Evolutionary conservation across 345 rosid species (phyloP).

Genomic region (Eucalyptus rudis): DNA sequence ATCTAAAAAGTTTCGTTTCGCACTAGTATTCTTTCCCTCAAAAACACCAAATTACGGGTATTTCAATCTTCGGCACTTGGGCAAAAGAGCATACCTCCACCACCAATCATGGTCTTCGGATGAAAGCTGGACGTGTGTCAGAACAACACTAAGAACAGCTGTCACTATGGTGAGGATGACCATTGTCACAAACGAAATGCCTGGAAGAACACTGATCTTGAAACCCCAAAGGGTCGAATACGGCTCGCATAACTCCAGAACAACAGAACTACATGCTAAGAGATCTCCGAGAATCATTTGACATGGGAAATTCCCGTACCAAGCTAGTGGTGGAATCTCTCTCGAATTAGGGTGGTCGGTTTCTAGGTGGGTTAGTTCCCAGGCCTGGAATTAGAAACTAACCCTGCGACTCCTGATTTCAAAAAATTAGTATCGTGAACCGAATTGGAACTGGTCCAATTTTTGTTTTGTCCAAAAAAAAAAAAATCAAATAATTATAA

Average conservation of each 20-base stretch:
- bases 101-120: slow-evolving; percentile 85
- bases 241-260: slow-evolving; percentile 53
- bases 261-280: slow-evolving; percentile 51
- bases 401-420: no score
- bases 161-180: slow-evolving; percentile 43
- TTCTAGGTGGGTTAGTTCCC: no score
- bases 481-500: no score
- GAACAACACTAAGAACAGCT: slow-evolving; percentile 41
- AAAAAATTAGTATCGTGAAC: no score
- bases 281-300: slow-evolving; percentile 68
- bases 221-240: slow-evolving; percentile 67
- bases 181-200: slow-evolving; percentile 40
- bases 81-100: slow-evolving; percentile 63
- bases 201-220: slow-evolving; percentile 47
- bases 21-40: background rate
- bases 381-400: no score
- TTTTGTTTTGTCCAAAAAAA: no score
- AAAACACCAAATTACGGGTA: background rate
- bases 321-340: slow-evolving; percentile 40
- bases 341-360: slow-evolving; percentile 3
- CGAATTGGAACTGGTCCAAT: no score
- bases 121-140: slow-evolving; percentile 76
- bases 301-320: slow-evolving; percentile 54
- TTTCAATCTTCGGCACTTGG: background rate
- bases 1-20: background rate